A percentile compares a stretch with the other conserved stretches of the same genome.
These are phyloP conservation scores for Cryptococcus sp. DNA, from an alignment of 1,284 basidiomycete genomes.

Conservation along the genomic window DNA sequence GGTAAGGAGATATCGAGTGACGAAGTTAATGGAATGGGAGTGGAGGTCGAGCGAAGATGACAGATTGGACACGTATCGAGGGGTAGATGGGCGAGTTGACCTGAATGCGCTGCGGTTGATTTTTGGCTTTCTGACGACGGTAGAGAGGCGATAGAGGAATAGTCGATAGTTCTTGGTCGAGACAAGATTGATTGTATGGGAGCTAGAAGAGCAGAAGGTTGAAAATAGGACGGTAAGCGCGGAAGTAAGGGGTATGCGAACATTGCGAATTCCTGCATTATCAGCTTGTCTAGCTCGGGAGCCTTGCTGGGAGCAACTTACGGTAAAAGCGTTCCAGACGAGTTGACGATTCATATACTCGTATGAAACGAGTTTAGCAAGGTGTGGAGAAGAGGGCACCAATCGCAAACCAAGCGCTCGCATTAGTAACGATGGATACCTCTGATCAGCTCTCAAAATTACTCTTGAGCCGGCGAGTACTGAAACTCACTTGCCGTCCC, in stretches of 20 bases:
- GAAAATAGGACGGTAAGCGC: slow-evolving; percentile 53
- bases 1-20: slow-evolving; percentile 17
- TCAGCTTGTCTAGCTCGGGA: neutral
- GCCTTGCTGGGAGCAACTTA: slow-evolving; percentile 46
- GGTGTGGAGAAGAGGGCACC: slow-evolving; percentile 65
- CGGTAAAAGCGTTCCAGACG: slow-evolving; percentile 98
- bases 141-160: slow-evolving; percentile 20
- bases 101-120: slow-evolving; percentile 24
- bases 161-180: slow-evolving; percentile 25
- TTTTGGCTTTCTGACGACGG: slow-evolving; percentile 2
- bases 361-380: slow-evolving; percentile 85
- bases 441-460: too few relatives aligned
- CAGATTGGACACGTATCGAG: slow-evolving; percentile 49
- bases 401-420: slow-evolving; percentile 74
- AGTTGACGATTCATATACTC: slow-evolving; percentile 99
- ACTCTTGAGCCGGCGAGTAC: slow-evolving; percentile 2
- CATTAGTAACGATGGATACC: slow-evolving; percentile 81
- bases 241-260: slow-evolving; percentile 84
- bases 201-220: slow-evolving; percentile 52
- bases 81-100: slow-evolving; percentile 41
- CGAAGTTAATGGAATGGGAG: slow-evolving; percentile 25
- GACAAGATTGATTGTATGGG: slow-evolving; percentile 22
- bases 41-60: slow-evolving; percentile 29
- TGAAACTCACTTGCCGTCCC: slow-evolving; percentile 68
- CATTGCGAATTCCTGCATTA: slow-evolving; percentile 85